Conservation (phyloP, 306 rosid species). For the Sindora glabra region DNA sequence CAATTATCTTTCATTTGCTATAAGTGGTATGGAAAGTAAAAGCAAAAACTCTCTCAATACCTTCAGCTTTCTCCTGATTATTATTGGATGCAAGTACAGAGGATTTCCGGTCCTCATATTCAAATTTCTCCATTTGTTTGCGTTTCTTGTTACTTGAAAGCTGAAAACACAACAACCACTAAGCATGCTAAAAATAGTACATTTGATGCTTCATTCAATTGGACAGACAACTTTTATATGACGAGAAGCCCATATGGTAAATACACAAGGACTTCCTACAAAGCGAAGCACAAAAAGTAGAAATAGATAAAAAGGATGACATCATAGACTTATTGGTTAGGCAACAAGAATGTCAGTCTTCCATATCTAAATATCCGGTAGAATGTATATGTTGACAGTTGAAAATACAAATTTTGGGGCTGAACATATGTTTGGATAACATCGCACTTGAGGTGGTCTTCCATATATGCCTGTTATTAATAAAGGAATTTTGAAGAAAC, state of each 20-base stretch:
- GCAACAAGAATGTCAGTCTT: too few species aligned
- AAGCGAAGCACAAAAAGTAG: too few species aligned
- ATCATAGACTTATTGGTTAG: too few species aligned
- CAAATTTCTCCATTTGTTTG: constrained; percentile 41
- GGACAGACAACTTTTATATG: too few species aligned
- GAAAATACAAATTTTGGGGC: not conserved
- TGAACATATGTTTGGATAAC: not conserved
- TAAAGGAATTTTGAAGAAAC: not conserved
- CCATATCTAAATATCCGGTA: not conserved
- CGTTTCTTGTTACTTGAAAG: constrained; percentile 52
- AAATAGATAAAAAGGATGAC: too few species aligned
- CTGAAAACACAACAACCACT: constrained; percentile 33
- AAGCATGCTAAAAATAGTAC: not conserved
- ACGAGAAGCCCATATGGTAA: too few species aligned
- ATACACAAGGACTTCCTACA: too few species aligned
- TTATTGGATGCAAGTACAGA: constrained; percentile 57
- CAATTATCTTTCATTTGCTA: not conserved
- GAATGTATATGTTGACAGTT: not conserved
- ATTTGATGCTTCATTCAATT: not conserved
- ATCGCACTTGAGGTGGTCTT: not conserved
- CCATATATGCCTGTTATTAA: not conserved
- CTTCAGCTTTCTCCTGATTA: constrained; percentile 46
- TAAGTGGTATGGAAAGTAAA: not conserved
- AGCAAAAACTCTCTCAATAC: constrained; percentile 18
- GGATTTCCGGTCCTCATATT: constrained; percentile 64